Evolutionary conservation across 2,329 filamentous ascomycete species (phyloP), one percentile per base, ranked within the genome.

Genomic region (Trichoderma atroviride): DNA sequence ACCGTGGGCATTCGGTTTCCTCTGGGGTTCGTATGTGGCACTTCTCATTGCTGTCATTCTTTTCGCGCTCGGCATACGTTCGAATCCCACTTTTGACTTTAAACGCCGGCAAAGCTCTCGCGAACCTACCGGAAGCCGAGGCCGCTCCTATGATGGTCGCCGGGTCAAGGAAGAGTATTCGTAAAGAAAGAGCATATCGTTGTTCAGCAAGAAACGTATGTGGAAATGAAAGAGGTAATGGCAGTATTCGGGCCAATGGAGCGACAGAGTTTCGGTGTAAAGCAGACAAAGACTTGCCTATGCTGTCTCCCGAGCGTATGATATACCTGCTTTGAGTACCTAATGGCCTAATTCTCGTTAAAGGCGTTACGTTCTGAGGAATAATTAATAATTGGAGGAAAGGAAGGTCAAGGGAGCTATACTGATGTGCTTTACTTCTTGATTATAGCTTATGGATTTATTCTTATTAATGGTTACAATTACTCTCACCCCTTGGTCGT

Each of bases 141-240:
- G 81, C 72, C 77, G 81, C 72, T 81, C 81, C 40, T 80, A 78
- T 70, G 79, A 81, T 22, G 79, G 88, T 72, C 84, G 85, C 67
- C 84, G 89, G 14, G 89, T 92, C 74, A 92, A 92, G 85, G 89
- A 92, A 31, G 89, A 92, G 71, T 92, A 92, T 76, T 83, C 85
- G 57, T 89, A 82, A 60, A 43, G n/a, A 82, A 60, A 43, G n/a
- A 27, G 24, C 22, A 13, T 27, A 13, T 33, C 43, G 47, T 11
- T 61, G 13, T 11, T 7, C 1, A 14, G 19, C 22, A 55, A 50
- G 6, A 53, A 19, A 22, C n/a, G n/a, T 22, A 11, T 5, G 43
- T 50, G 16, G 57, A 31, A 0, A 24, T 16, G 37, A 64, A 27
- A 43, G 55, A 64, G 24, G 35, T 53, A 37, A 27, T 63, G 27